Percentiles rank a stretch among this genome's conserved stretches.
phyloP scores from a whole-genome alignment of 108 stramenopile genomes.

The Aureococcus anophagefferens region DNA sequence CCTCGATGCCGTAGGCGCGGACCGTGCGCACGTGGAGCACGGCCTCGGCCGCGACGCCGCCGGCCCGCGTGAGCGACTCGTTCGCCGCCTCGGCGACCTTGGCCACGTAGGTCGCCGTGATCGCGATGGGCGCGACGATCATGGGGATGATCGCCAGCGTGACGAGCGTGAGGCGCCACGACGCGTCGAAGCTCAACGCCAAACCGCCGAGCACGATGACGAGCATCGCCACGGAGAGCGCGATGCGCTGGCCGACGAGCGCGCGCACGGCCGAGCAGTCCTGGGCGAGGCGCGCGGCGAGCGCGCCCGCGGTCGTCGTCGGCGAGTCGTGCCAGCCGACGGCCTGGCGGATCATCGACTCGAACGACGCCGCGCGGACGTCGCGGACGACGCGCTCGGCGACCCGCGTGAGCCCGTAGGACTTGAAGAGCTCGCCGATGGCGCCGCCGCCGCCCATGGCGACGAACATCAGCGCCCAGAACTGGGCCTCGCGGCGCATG shows the following conservation, averaged over 20 bases:
- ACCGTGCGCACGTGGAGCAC: constrained; percentile 39
- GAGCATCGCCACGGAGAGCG: constrained; percentile 15
- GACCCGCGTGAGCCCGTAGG: constrained; percentile 26
- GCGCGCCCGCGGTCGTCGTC: background rate
- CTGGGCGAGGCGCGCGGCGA: constrained; percentile 12
- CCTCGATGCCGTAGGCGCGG: constrained; percentile 25
- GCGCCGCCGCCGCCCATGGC: constrained; percentile 23
- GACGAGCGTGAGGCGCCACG: constrained; percentile 29
- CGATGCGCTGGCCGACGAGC: constrained; percentile 30
- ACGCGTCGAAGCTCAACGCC: constrained; percentile 28
- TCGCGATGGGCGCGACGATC: constrained; percentile 14
- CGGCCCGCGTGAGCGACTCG: constrained; percentile 7
- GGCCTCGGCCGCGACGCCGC: constrained; percentile 27
- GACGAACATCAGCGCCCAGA: constrained; percentile 28
- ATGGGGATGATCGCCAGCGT: constrained; percentile 34
- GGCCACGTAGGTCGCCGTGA: constrained; percentile 15
- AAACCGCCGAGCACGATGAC: constrained; percentile 19
- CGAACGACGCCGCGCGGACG: constrained; percentile 26
- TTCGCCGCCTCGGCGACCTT: constrained; percentile 22
- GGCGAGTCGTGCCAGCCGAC: constrained; percentile 9
- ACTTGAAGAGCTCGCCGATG: constrained; percentile 11
- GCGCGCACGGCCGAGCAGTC: constrained; percentile 27
- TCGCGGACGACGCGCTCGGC: constrained; percentile 31
- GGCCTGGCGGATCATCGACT: constrained; percentile 17
- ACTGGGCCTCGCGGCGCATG: constrained; percentile 14